These are phyloP conservation scores for Aspergillus felis DNA, from an alignment of 2,329 filamentous ascomycete species.

Conservation along the genomic window DNA sequence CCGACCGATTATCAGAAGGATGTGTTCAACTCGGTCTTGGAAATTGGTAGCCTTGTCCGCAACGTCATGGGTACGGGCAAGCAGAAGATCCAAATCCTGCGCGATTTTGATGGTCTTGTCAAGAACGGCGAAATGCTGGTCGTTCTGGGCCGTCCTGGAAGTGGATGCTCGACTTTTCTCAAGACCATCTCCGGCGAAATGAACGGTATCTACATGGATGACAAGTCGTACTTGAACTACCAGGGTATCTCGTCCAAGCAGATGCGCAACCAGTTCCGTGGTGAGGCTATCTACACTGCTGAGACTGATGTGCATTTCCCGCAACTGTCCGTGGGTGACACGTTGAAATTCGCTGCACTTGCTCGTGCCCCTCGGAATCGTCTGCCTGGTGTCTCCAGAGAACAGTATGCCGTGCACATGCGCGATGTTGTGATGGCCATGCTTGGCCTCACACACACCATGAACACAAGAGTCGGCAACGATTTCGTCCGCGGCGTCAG, in stretches of 20 bases:
- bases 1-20: slow-evolving; percentile 64
- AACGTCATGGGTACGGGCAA: slow-evolving; percentile 33
- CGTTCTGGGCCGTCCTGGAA: slow-evolving; percentile 51
- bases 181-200: slow-evolving; percentile 83
- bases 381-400: slow-evolving; percentile 37
- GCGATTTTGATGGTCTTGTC: slow-evolving; percentile 61
- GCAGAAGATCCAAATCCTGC: slow-evolving; percentile 57
- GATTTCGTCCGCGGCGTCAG: slow-evolving; percentile 61
- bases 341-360: slow-evolving; percentile 70
- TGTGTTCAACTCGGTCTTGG: slow-evolving; percentile 36
- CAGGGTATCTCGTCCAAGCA: slow-evolving; percentile 52
- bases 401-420: slow-evolving; percentile 42
- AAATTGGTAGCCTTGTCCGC: slow-evolving; percentile 32
- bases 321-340: slow-evolving; percentile 72
- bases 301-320: slow-evolving; percentile 84
- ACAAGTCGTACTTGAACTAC: slow-evolving; percentile 73
- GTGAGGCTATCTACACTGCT: slow-evolving; percentile 82
- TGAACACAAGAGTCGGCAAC: slow-evolving; percentile 46
- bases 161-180: slow-evolving; percentile 74
- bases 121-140: slow-evolving; percentile 55
- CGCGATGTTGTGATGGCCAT: slow-evolving; percentile 45
- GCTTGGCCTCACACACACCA: slow-evolving; percentile 49
- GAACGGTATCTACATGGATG: slow-evolving; percentile 71
- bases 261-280: slow-evolving; percentile 73
- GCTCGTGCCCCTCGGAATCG: slow-evolving; percentile 52